Evolutionary conservation across 805 yeast species (phyloP).

Genomic region (Saccharomyces eubayanus): DNA sequence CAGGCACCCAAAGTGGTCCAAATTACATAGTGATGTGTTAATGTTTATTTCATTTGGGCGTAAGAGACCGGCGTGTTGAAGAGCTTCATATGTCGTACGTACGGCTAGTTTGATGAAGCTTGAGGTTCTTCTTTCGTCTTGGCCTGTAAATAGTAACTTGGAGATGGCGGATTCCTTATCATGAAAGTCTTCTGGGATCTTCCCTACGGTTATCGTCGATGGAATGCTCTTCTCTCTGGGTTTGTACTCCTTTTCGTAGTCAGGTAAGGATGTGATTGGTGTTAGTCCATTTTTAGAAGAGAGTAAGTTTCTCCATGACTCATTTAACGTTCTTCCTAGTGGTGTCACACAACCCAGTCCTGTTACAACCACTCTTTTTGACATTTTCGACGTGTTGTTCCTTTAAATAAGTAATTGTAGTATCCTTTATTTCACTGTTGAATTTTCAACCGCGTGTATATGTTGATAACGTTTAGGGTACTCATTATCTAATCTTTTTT

Average conservation of each 20-base stretch:
- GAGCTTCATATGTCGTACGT: constrained; percentile 69
- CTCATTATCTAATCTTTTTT: neutral
- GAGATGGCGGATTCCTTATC: constrained; percentile 1
- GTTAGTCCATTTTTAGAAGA: constrained; percentile 49
- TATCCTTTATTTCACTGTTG: neutral
- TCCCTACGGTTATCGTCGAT: constrained; percentile 59
- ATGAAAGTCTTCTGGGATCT: constrained; percentile 45
- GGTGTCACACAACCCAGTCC: constrained; percentile 88
- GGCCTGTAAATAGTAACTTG: constrained; percentile 34
- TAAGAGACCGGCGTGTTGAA: constrained; percentile 53
- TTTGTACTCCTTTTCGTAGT: constrained; percentile 32
- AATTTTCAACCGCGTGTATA: too few relatives aligned
- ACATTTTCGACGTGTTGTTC: neutral
- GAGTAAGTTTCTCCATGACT: constrained; percentile 48
- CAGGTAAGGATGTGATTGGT: constrained; percentile 38
- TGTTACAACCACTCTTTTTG: constrained; percentile 74
- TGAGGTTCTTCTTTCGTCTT: constrained; percentile 48
- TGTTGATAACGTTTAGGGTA: neutral
- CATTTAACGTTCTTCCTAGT: constrained; percentile 58
- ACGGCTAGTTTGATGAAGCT: constrained; percentile 70
- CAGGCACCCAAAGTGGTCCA: constrained; percentile 51
- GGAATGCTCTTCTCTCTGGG: constrained; percentile 46
- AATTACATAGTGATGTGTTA: constrained; percentile 21
- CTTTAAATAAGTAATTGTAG: neutral
- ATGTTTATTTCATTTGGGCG: constrained; percentile 33